Evolutionary conservation across 177 flowering plant genomes (phyloP).

Genomic region (Telopea speciosissima): DNA sequence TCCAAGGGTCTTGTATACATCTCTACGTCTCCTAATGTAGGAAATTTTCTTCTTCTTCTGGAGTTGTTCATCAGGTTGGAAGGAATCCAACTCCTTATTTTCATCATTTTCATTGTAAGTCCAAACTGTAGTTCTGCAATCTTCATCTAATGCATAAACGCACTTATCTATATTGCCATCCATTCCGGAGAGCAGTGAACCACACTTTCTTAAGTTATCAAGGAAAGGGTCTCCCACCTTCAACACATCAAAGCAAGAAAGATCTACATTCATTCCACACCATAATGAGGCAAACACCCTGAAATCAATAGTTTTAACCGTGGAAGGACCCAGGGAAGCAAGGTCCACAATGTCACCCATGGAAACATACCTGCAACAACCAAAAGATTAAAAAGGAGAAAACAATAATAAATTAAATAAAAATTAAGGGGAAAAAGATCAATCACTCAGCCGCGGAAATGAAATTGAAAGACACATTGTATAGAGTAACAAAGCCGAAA

Average conservation of each 20-base stretch:
- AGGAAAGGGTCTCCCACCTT: conserved; percentile 21
- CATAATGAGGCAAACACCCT: conserved; percentile 52
- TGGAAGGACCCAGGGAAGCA: conserved; percentile 45
- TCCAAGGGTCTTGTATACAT: conserved; percentile 67
- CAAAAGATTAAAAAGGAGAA: background rate
- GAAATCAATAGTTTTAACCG: conserved; percentile 54
- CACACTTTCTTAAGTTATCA: conserved; percentile 59
- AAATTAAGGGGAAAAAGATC: background rate
- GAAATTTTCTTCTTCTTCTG: conserved; percentile 59
- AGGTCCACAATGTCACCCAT: conserved; percentile 75
- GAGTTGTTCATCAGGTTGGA: conserved; percentile 82
- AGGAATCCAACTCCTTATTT: conserved; percentile 58
- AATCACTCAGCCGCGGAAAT: background rate
- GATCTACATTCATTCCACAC: conserved; percentile 47
- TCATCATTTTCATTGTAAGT: conserved; percentile 48
- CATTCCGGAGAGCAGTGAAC: conserved; percentile 57
- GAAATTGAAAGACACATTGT: background rate
- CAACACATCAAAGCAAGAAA: conserved; percentile 33
- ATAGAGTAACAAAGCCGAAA: background rate
- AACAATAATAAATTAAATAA: background rate
- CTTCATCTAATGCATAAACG: conserved; percentile 66
- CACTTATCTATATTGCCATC: conserved; percentile 47
- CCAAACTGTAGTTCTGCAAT: conserved; percentile 91
- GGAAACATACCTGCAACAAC: conserved; percentile 67
- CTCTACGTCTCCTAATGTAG: conserved; percentile 60